These are phyloP conservation scores for Neotropicomus parvogracilis DNA, from an alignment of 1,284 basidiomycete genomes.

Conservation along the genomic window DNA sequence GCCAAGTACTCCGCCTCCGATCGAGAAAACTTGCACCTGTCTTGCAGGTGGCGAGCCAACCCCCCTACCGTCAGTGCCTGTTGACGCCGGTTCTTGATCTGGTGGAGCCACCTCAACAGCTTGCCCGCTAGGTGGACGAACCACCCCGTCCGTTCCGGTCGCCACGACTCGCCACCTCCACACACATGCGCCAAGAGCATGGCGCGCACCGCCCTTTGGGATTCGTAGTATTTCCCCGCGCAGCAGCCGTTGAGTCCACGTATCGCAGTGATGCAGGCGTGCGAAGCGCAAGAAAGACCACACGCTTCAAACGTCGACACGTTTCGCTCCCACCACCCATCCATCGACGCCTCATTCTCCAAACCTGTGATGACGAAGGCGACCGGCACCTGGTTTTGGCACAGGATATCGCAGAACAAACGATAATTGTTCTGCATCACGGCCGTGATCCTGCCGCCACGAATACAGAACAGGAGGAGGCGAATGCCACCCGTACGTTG, in stretches of 20 bases:
- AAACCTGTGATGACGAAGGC: constrained; percentile 36
- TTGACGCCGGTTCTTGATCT: constrained; percentile 10
- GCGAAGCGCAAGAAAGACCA: constrained; percentile 20
- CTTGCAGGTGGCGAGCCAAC: constrained; percentile 23
- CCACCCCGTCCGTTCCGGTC: constrained; percentile 23
- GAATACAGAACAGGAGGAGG: constrained; percentile 37
- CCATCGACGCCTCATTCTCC: constrained; percentile 31
- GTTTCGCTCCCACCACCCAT: constrained; percentile 25
- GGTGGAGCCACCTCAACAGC: constrained; percentile 20
- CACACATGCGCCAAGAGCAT: constrained; percentile 26
- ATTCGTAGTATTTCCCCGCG: constrained; percentile 19
- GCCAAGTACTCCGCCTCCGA: constrained; percentile 25
- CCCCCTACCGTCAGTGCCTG: constrained; percentile 18
- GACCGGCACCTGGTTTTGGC: constrained; percentile 33
- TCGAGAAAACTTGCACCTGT: constrained; percentile 22
- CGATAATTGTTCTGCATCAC: constrained; percentile 34
- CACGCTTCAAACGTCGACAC: constrained; percentile 13
- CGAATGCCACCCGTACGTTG: constrained; percentile 32
- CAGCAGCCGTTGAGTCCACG: constrained; percentile 14
- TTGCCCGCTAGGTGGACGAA: constrained; percentile 25
- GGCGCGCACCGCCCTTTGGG: constrained; percentile 14
- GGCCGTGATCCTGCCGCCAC: constrained; percentile 33
- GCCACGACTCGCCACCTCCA: constrained; percentile 19
- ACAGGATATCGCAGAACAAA: constrained; percentile 34
- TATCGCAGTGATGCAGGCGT: constrained; percentile 26